Evolutionary conservation across 306 rosid genomes (phyloP), one percentile per base, ranked within the genome.

Genomic region (Vigna trinervia): DNA sequence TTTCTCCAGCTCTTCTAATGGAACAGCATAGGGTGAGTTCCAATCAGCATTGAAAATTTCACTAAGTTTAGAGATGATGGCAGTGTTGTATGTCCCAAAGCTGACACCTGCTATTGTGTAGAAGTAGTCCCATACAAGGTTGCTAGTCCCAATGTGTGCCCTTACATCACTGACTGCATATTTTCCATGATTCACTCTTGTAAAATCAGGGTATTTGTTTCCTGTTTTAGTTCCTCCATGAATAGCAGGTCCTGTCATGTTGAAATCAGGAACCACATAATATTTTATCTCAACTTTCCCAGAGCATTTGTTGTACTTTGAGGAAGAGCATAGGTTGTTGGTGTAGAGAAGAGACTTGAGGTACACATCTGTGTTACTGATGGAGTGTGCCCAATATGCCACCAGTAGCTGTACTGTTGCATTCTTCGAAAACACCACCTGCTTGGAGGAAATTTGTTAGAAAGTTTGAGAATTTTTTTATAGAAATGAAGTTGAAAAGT

Each of bases 261-360:
- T 90, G 88, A 82, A 92, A 73, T 96, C 97, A 0, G 97, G 98
- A 81, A 95, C 91, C 20, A 82, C 71, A 63, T 90, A 90, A 68
- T 90, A 95, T 81, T 88, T 95, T 82, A 95, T 87, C 92, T 95
- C 97, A 17, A 95, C 89, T 84, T 95, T 95, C 22, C 98, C 89
- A 71, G 79, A 79, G 70, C 97, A 95, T 38, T 83, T 68, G 69
- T 92, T 92, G 89, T 80, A 86, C 45, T 79, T 81, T 7, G 97
- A 90, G 26, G 98, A 95, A 46, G 84, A 78, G 86, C 98, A 95
- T 11, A 95, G 97, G 56, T 73, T 81, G 82, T 95, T 95, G 28
- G 97, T 74, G 90, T 88, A 83, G 78, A 87, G 93, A 65, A 95
- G 97, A 74, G 89, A 84, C 77, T 92, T 90, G 20, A 95, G 88